These are phyloP conservation scores for Exserohilum turcica DNA, from an alignment of 2,329 filamentous ascomycete genomes.

Conservation along the genomic window DNA sequence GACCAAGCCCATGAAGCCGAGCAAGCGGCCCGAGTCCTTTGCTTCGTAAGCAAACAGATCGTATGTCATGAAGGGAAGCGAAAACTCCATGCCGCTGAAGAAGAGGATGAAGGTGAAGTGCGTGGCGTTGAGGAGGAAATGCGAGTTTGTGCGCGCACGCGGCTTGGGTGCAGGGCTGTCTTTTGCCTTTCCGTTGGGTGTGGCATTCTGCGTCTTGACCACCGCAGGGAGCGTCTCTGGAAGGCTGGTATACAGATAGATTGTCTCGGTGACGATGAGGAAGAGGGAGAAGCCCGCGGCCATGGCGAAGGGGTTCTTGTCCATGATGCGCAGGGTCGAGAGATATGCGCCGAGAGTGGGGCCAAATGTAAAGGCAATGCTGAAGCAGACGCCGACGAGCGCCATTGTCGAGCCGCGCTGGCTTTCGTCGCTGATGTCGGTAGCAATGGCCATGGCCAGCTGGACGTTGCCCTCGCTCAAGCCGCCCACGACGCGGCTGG, in stretches of 20 bases:
- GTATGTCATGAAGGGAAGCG: conserved; percentile 95
- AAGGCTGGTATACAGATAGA: conserved; percentile 81
- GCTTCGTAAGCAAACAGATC: conserved; percentile 86
- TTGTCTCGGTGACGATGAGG: conserved; percentile 83
- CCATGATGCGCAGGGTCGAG: conserved; percentile 75
- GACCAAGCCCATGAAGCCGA: conserved; percentile 89
- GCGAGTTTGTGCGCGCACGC: conserved; percentile 73
- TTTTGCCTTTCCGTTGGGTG: conserved; percentile 28
- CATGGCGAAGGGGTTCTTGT: conserved; percentile 90
- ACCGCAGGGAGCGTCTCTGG: conserved; percentile 79
- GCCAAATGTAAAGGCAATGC: conserved; percentile 94
- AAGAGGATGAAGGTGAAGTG: conserved; percentile 94
- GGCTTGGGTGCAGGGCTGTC: conserved; percentile 24
- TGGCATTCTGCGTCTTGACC: conserved; percentile 24
- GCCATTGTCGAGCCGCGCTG: conserved; percentile 93
- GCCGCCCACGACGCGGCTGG: conserved; percentile 89
- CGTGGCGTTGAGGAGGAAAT: conserved; percentile 77
- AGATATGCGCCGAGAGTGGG: conserved; percentile 89
- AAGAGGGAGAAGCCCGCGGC: conserved; percentile 86
- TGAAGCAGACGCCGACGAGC: conserved; percentile 94
- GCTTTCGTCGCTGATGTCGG: conserved; percentile 87
- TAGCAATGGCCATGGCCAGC: conserved; percentile 92
- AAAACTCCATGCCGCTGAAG: conserved; percentile 98
- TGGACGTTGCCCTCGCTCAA: conserved; percentile 97
- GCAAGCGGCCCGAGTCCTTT: conserved; percentile 78